Base-by-base conservation (phyloP, 441 rosid genomes). In the Theobroma grandiflorum region DNA sequence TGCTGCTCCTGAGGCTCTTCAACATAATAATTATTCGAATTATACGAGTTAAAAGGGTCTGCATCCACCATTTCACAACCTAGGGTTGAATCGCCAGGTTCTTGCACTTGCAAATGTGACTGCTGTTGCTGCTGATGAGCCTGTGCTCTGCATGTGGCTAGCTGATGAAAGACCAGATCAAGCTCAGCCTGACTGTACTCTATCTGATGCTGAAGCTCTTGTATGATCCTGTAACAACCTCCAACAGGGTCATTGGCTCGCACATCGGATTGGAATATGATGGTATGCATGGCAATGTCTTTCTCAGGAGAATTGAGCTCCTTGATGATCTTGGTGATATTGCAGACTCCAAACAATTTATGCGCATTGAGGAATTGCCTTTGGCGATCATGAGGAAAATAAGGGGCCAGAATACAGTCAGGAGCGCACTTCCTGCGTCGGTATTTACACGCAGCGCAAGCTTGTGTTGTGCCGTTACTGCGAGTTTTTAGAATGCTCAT, bases 371-470 rank as follows among this genome's bases (percentile, higher is more conserved):
- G 94, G 92, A 97, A 97, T 47, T 95, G 98, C 14, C 89, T 82
- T 33, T 90, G 96, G 64, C 95, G 93, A 68, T 91, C 89, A 12
- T 91, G 95, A 79, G 98, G 99, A 82, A 95, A 97, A 82, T 91
- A 97, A 78, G 98, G 98, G 35, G 99, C 98, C 70, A 95, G 94
- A 78, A 94, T 86, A 90, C 99, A 97, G 85, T 97, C 96, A 6
- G 98, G 93, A 37, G 90, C 91, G 81, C 99, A 97, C 83, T 95
- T 95, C 68, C 97, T 91, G 0, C 99, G 96, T 82, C 93, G 99
- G 92, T 94, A 94, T 85, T 94, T 97, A 88, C 99, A 97, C 2
- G 99, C 98, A 2, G 99, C 98, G 63, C 99, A 97, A 3, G 99
- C 99, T 45, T 93, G 99, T 81, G 91, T 86, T 73, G 78, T 85